A percentile compares a stretch with the other conserved stretches of the same genome.
Evolutionary conservation across 306 rosid genomes (phyloP).

Genomic region (Pueraria montana): DNA sequence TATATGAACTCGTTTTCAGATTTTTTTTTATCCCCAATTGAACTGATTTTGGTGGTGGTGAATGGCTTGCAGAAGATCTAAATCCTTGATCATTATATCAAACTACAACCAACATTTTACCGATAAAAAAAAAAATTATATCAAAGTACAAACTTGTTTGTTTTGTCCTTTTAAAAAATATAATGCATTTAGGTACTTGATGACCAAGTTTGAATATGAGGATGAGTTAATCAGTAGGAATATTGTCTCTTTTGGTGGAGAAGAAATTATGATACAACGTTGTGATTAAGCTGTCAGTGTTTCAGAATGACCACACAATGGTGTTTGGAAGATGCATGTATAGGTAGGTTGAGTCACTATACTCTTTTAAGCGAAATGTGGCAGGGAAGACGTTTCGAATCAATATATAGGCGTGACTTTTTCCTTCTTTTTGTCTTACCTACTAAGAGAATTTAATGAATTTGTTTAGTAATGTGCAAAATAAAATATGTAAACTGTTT

Average conservation of each 20-base stretch:
- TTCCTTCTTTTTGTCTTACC: background rate
- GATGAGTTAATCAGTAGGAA: background rate
- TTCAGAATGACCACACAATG: conserved; percentile 43
- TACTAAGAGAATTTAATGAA: background rate
- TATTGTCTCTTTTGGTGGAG: background rate
- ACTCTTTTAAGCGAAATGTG: too few relatives aligned
- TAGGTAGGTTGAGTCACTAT: conserved; percentile 29
- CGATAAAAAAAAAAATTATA: background rate
- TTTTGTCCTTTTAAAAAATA: background rate
- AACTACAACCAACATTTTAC: background rate
- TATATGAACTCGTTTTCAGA: too few relatives aligned
- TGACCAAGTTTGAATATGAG: background rate
- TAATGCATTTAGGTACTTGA: background rate
- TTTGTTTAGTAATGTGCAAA: background rate
- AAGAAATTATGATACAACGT: conserved; percentile 33
- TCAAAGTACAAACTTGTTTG: background rate
- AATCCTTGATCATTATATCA: too few relatives aligned
- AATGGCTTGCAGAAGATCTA: background rate
- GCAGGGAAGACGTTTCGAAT: background rate
- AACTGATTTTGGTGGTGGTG: too few relatives aligned
- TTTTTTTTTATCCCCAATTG: too few relatives aligned
- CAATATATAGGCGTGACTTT: background rate
- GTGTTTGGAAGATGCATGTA: conserved; percentile 23
- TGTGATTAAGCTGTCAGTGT: conserved; percentile 40
- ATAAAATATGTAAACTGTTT: background rate